Evolutionary conservation across 1,139 yeast species (phyloP), one percentile per base, ranked within the genome.

Genomic region (Pneumocystis canis): DNA sequence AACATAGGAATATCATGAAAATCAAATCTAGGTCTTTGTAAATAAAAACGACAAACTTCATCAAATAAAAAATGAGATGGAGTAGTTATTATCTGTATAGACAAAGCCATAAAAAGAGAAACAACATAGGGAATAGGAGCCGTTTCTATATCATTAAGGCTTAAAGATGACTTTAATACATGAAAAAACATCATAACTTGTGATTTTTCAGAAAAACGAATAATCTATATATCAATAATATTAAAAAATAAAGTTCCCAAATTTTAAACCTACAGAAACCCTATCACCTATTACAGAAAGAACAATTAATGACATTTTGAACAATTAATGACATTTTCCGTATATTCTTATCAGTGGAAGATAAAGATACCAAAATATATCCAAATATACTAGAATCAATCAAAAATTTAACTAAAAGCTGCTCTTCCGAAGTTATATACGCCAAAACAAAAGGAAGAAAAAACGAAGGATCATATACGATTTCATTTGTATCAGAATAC

Each of bases 391-490:
- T 61, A 39, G 60, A 54, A 31, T 63, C 62, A 25, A 63, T 39
- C 37, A 63, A 47, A 47, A 25, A 47, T n/a, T 20, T 47, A 47
- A 47, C 39, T 35, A 58, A 41, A 39, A 54, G 28, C 39, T 62
- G 59, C 39, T 60, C 56, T 58, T 62, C 60, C 6, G 54, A 54
- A 37, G 47, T n/a, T 54, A 60, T n/a, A 58, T 30, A 64, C 30
- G 60, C 60, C 14, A 61, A 58, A 33, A 68, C 47, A 20, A 63
- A 59, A n/a, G 70, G 66, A 35, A 68, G 53, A 40, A 62, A 47
- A 41, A 62, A 65, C n/a, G 60, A 61, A 5, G 68, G 63, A 39
- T 67, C 67, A 47, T 67, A 67, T 7, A 65, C 59, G 33, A 25
- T 37, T 9, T 20, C 41, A 47, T 53, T 11, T 5, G n/a, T 18